Conservation (phyloP, 305 asterid genomes). For the Vinca major region DNA sequence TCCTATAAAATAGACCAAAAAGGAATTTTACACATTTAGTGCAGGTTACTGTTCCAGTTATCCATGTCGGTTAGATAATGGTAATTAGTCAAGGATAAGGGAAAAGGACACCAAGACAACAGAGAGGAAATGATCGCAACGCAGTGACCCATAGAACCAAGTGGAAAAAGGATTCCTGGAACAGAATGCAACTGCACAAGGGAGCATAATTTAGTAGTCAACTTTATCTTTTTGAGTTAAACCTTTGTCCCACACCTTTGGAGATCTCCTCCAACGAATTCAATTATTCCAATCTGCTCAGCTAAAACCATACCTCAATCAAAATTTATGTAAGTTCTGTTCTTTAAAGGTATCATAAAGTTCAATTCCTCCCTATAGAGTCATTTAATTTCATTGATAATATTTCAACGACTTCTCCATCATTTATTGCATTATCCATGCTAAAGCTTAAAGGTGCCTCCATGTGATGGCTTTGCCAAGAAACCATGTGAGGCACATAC, state of each 20-base stretch:
- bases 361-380: not conserved
- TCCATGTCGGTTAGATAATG: not conserved
- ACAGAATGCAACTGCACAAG: not conserved
- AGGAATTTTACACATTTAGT: not conserved
- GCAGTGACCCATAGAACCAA: not conserved
- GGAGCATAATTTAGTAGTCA: not conserved
- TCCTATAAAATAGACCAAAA: not conserved
- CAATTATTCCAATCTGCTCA: not conserved
- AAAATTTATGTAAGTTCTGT: not conserved
- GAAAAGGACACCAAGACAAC: slow-evolving; percentile 1
- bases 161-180: not conserved
- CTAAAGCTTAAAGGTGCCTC: not conserved
- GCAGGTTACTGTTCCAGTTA: not conserved
- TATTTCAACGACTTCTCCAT: not conserved
- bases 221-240: not conserved
- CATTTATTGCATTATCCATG: not conserved
- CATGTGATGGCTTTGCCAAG: not conserved
- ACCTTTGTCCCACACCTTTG: not conserved
- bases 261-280: not conserved
- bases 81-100: not conserved
- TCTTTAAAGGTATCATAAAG: not conserved
- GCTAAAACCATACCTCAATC: not conserved
- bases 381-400: not conserved
- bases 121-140: not conserved
- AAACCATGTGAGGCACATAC: not conserved